A percentile compares a stretch with the other conserved stretches of the same genome.
Conservation (phyloP, 495 filamentous ascomycete species). For the Letharia lupina region DNA sequence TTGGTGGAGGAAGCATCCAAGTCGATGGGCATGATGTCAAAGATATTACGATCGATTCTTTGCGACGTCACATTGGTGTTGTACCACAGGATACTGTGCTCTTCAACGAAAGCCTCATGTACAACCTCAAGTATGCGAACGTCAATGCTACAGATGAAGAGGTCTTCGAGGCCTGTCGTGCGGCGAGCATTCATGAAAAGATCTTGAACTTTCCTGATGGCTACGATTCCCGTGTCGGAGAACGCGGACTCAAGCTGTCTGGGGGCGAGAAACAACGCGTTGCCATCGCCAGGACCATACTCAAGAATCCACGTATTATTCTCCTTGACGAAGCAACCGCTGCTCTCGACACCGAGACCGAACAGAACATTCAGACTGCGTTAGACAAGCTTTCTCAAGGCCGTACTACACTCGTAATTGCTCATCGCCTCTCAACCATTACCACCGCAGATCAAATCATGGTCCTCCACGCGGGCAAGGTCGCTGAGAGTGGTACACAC, state of each 20-base stretch:
- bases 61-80: slow-evolving; percentile 83
- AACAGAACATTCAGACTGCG: slow-evolving; percentile 88
- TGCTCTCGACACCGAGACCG: slow-evolving; percentile 88
- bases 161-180: slow-evolving; percentile 78
- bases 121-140: slow-evolving; percentile 93
- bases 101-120: slow-evolving; percentile 96
- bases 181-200: slow-evolving; percentile 92
- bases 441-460: slow-evolving; percentile 90
- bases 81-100: slow-evolving; percentile 94
- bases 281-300: slow-evolving; percentile 90
- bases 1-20: slow-evolving; percentile 63
- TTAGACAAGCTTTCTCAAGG: slow-evolving; percentile 69
- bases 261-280: slow-evolving; percentile 97
- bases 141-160: slow-evolving; percentile 76
- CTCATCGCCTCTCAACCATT: slow-evolving; percentile 89
- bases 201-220: slow-evolving; percentile 89
- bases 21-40: slow-evolving; percentile 79
- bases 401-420: slow-evolving; percentile 78
- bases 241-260: slow-evolving; percentile 84
- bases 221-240: slow-evolving; percentile 87
- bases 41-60: slow-evolving; percentile 84
- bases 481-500: slow-evolving; percentile 81
- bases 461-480: slow-evolving; percentile 76
- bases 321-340: slow-evolving; percentile 95
- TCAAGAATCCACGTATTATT: slow-evolving; percentile 94